phyloP scores from a whole-genome alignment of 2,329 filamentous ascomycete genomes.

The Plenodomus biglobosus region DNA sequence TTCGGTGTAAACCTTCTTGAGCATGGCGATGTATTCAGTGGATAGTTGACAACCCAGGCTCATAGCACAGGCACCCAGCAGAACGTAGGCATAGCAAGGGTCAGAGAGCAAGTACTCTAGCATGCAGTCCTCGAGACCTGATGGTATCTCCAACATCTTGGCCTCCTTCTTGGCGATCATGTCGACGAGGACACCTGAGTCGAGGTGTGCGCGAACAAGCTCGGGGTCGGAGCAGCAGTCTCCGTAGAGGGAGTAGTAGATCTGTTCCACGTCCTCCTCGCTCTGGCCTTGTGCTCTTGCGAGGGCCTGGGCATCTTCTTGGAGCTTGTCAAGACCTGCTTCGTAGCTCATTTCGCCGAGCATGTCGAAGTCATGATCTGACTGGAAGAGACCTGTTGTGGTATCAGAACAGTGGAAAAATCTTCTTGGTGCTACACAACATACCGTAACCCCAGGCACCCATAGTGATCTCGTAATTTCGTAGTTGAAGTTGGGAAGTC shows the following conservation, averaged over 20 bases:
- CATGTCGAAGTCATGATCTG: slow-evolving; percentile 23
- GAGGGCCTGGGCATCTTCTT: slow-evolving; percentile 10
- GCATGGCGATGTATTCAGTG: slow-evolving; percentile 9
- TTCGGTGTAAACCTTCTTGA: slow-evolving; percentile 22
- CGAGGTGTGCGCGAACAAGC: slow-evolving; percentile 20
- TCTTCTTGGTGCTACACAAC: background rate
- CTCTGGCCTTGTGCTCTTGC: slow-evolving; percentile 14
- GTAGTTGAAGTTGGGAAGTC: background rate
- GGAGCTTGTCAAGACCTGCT: slow-evolving; percentile 15
- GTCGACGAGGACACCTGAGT: slow-evolving; percentile 15
- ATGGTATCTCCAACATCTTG: slow-evolving; percentile 10
- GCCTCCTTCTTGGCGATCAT: slow-evolving; percentile 15
- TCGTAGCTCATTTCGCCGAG: slow-evolving; percentile 12
- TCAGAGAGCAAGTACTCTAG: slow-evolving; percentile 6
- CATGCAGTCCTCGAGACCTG: slow-evolving; percentile 2
- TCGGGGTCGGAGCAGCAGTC: slow-evolving; percentile 12
- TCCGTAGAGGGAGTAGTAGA: slow-evolving; percentile 14
- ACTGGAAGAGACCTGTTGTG: slow-evolving; percentile 21
- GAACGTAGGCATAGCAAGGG: slow-evolving; percentile 20
- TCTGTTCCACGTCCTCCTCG: slow-evolving; percentile 4
- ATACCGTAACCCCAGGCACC: slow-evolving; percentile 21
- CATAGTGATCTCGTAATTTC: slow-evolving; percentile 8
- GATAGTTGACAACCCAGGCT: slow-evolving; percentile 20
- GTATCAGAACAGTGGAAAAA: background rate
- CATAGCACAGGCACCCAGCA: slow-evolving; percentile 25